Evolutionary conservation across 2,329 filamentous ascomycete genomes (phyloP).

Genomic region (Diaporthe sp.): DNA sequence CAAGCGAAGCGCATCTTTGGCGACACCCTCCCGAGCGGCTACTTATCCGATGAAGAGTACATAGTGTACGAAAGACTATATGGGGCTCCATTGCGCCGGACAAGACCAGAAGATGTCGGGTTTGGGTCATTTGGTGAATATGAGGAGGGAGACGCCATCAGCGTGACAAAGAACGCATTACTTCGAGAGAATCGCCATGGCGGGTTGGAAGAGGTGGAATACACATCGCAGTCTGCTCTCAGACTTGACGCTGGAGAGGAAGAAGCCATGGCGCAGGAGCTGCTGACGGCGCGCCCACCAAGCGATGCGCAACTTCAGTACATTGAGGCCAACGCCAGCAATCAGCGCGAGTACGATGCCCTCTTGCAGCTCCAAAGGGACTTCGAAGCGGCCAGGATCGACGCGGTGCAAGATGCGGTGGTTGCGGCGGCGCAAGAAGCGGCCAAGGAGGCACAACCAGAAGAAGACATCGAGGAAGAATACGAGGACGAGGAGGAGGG

Average conservation of each 20-base stretch:
- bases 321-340: slow-evolving; percentile 64
- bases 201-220: slow-evolving; percentile 72
- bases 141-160: slow-evolving; percentile 41
- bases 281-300: slow-evolving; percentile 41
- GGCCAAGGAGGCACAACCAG: slow-evolving; percentile 48
- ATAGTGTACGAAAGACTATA: slow-evolving; percentile 84
- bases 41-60: slow-evolving; percentile 79
- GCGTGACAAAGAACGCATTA: slow-evolving; percentile 58
- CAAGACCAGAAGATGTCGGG: slow-evolving; percentile 69
- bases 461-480: slow-evolving; percentile 52
- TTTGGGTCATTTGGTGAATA: slow-evolving; percentile 46
- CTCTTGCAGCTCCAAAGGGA: slow-evolving; percentile 69
- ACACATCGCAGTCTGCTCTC: slow-evolving; percentile 53
- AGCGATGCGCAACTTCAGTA: slow-evolving; percentile 55
- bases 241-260: slow-evolving; percentile 60
- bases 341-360: slow-evolving; percentile 66
- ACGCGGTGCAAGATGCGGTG: slow-evolving; percentile 48
- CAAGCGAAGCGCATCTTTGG: slow-evolving; percentile 81
- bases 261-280: slow-evolving; percentile 36
- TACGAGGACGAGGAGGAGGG: slow-evolving; percentile 52
- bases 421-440: slow-evolving; percentile 6
- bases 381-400: slow-evolving; percentile 61
- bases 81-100: slow-evolving; percentile 77
- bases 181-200: slow-evolving; percentile 69
- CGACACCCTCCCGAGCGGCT: slow-evolving; percentile 78